Evolutionary conservation across 495 filamentous ascomycete species (phyloP).

Genomic region (Choiromyces venosus): DNA sequence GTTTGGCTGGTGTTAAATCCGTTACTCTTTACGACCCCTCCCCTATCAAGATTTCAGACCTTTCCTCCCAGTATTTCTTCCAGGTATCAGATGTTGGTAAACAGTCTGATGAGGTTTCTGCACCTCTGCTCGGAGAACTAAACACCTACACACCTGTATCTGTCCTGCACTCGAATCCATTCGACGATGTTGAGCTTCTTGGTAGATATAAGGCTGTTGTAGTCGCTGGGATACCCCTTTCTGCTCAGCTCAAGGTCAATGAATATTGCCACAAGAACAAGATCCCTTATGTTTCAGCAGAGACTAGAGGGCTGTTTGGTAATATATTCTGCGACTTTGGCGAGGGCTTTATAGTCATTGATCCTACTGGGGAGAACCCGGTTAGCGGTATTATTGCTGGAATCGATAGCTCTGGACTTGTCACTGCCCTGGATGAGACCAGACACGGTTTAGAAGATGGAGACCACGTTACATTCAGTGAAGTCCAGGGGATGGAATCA

Average conservation of each 20-base stretch:
- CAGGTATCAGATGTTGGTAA: slow-evolving; percentile 83
- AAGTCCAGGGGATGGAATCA: slow-evolving; percentile 86
- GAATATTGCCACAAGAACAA: slow-evolving; percentile 90
- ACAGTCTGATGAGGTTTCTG: slow-evolving; percentile 77
- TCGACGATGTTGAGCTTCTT: slow-evolving; percentile 63
- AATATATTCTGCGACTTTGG: slow-evolving; percentile 97
- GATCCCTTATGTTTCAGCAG: slow-evolving; percentile 79
- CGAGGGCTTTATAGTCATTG: slow-evolving; percentile 80
- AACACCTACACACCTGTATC: slow-evolving; percentile 92
- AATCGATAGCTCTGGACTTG: slow-evolving; percentile 81
- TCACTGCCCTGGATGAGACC: slow-evolving; percentile 92
- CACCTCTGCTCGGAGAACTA: slow-evolving; percentile 83
- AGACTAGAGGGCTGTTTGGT: slow-evolving; percentile 91
- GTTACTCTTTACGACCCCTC: slow-evolving; percentile 39
- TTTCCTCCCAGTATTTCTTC: slow-evolving; percentile 73
- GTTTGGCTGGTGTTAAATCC: slow-evolving; percentile 87
- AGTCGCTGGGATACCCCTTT: slow-evolving; percentile 72
- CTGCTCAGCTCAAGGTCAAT: slow-evolving; percentile 72
- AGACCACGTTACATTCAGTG: slow-evolving; percentile 90
- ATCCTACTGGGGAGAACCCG: slow-evolving; percentile 84
- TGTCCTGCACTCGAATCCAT: slow-evolving; percentile 56
- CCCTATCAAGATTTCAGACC: slow-evolving; percentile 36
- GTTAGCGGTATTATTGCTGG: slow-evolving; percentile 83
- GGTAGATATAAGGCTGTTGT: slow-evolving; percentile 89
- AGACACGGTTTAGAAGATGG: slow-evolving; percentile 94